phyloP scores from a whole-genome alignment of 768 basidiomycete genomes.

The Punctularia strigosozonata region DNA sequence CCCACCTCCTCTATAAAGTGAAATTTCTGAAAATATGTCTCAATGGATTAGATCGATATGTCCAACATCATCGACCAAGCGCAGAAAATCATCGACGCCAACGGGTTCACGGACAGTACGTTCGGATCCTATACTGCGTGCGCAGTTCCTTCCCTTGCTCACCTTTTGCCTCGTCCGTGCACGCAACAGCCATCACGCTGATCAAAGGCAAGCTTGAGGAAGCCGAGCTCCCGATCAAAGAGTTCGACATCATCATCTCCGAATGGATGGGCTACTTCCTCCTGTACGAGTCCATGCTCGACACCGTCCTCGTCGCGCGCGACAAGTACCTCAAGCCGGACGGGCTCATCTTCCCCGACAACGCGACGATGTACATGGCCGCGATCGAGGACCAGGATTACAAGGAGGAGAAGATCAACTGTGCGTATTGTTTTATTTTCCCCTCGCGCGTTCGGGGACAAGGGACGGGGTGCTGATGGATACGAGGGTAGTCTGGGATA shows the following conservation, averaged over 20 bases:
- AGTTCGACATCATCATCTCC: constrained; percentile 98
- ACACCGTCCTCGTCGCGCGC: constrained; percentile 91
- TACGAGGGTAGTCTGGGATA: constrained; percentile 94
- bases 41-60: constrained; percentile 79
- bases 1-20: constrained; percentile 3
- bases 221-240: constrained; percentile 69
- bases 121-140: constrained; percentile 7
- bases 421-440: constrained; percentile 35
- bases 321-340: constrained; percentile 91
- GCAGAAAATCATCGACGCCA: constrained; percentile 90
- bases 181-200: constrained; percentile 77
- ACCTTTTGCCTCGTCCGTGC: constrained; percentile 4
- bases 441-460: neutral
- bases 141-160: neutral
- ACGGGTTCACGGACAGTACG: constrained; percentile 92
- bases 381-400: constrained; percentile 99
- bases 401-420: constrained; percentile 99
- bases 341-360: constrained; percentile 94
- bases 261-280: constrained; percentile 99
- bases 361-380: constrained; percentile 82
- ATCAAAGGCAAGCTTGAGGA: constrained; percentile 99
- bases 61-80: constrained; percentile 99
- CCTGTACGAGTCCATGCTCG: constrained; percentile 98
- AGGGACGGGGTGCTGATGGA: neutral
- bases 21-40: neutral